Evolutionary conservation across 495 filamentous ascomycete species (phyloP), one percentile per base, ranked within the genome.

Genomic region (Trichoderma orchidacearum): DNA sequence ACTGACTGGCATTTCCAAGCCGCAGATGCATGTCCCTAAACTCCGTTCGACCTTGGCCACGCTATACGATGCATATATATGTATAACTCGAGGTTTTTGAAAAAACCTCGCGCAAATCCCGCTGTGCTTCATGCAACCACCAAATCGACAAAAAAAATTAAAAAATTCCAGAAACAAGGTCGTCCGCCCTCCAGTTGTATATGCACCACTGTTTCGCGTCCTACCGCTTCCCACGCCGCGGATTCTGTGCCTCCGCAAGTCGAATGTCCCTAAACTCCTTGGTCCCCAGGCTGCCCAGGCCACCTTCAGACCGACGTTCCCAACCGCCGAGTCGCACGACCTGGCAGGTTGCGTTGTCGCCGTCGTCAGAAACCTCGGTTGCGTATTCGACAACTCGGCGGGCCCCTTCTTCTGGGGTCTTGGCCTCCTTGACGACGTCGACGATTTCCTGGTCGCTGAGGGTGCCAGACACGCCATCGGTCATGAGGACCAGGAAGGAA

Each of bases 301-400:
- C 93, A 0, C 94, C 94, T 66, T 95, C 87, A 51, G 76, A 80
- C 63, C 93, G 80, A 64, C 92, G 82, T 74, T 97, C 93, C 93
- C 93, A 97, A 0, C 94, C 93, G 8, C 93, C 93, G 8, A 97
- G 74, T 54, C 93, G 76, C 23, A 97, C 82, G 5, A 96, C 92
- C 3, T 96, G 70, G 64, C 87, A 92, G n/a, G 94, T 98, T 9
- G 90, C 89, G 75, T 98, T 98, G 68, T 98, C 92, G 0, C 85
- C 92, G 54, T 90, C 85, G 7, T 66, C 76, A 18, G 78, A 82
- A 13, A 94, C 84, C 72, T 97, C 94, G 3, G 85, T 91, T 1
- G 92, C 90, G 64, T 90, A 95, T 30, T 79, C 79, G 29, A 94
- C 87, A 11, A 98, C 82, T 56, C 86, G 81, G 51, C 75, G 78